A percentile compares a stretch with the other conserved stretches of the same genome.
These are phyloP conservation scores for Trichoderma orchidacearum DNA, from an alignment of 495 filamentous ascomycete species.

Conservation along the genomic window DNA sequence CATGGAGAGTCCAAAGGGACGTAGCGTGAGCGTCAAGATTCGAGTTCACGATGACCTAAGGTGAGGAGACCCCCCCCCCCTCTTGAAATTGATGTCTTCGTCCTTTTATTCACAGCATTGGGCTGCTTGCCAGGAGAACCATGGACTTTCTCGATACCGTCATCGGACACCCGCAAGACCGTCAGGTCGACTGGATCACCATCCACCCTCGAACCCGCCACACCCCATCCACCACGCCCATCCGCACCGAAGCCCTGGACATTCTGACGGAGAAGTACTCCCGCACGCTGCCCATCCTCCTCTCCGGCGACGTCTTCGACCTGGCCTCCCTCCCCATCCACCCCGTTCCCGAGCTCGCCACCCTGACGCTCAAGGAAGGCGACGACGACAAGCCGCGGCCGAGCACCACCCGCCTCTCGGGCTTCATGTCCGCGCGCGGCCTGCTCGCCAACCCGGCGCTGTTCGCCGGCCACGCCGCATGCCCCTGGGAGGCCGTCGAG, in stretches of 20 bases:
- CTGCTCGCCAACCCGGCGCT: constrained; percentile 49
- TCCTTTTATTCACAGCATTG: neutral
- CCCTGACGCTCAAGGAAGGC: constrained; percentile 13
- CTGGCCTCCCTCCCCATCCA: constrained; percentile 29
- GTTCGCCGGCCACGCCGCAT: constrained; percentile 38
- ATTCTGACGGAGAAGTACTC: constrained; percentile 32
- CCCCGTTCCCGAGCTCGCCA: constrained; percentile 12
- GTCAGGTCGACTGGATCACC: constrained; percentile 45
- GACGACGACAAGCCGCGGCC: constrained; percentile 3
- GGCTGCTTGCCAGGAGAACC: constrained; percentile 17
- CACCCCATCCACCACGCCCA: constrained; percentile 40
- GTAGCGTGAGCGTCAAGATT: constrained; percentile 52
- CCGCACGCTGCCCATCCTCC: constrained; percentile 36
- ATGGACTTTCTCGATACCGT: constrained; percentile 37
- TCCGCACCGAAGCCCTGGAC: constrained; percentile 44
- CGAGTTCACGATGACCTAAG: constrained; percentile 46
- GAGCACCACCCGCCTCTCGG: constrained; percentile 17
- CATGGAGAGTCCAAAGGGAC: constrained; percentile 15
- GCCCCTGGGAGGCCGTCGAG: constrained; percentile 47
- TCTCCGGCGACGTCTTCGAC: constrained; percentile 50
- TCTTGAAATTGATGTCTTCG: neutral
- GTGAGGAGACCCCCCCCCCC: constrained; percentile 5
- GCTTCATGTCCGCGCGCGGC: constrained; percentile 53
- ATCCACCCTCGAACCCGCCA: constrained; percentile 46
- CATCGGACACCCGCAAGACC: constrained; percentile 24